A percentile compares a stretch with the other conserved stretches of the same genome.
These are phyloP conservation scores for Phytophthora pini DNA, from an alignment of 352 stramenopile genomes.

Conservation along the genomic window DNA sequence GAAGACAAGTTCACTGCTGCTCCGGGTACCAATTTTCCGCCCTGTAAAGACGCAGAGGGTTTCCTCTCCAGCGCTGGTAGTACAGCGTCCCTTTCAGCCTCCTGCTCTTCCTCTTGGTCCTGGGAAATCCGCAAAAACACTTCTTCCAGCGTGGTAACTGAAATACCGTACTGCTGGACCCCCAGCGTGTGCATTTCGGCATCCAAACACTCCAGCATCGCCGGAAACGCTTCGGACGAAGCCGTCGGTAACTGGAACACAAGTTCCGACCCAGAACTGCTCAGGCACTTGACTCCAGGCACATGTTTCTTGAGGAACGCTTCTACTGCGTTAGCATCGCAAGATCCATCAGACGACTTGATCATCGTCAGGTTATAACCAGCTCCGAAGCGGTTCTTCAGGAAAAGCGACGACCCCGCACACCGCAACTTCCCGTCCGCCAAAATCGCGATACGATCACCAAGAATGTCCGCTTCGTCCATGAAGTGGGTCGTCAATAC, in stretches of 20 bases:
- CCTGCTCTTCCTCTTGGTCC: constrained; percentile 44
- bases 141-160: constrained; percentile 98
- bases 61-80: constrained; percentile 15
- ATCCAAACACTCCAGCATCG: constrained; percentile 91
- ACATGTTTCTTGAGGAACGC: constrained; percentile 66
- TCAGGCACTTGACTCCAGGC: constrained; percentile 77
- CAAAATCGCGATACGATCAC: constrained; percentile 94
- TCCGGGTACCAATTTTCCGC: constrained; percentile 17
- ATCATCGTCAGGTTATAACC: constrained; percentile 89
- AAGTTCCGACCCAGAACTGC: constrained; percentile 93
- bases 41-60: constrained; percentile 8
- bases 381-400: constrained; percentile 94
- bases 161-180: constrained; percentile 95
- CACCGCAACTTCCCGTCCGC: constrained; percentile 90
- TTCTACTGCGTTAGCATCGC: constrained; percentile 34
- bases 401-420: constrained; percentile 86
- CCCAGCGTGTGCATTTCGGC: constrained; percentile 42
- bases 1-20: constrained; percentile 9
- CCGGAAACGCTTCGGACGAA: constrained; percentile 80
- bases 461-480: constrained; percentile 71
- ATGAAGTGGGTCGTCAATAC: constrained; percentile 90
- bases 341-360: constrained; percentile 38
- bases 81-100: constrained; percentile 1
- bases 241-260: constrained; percentile 94
- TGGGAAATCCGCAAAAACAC: constrained; percentile 93